Percentiles rank a stretch among this genome's conserved stretches.
Evolutionary conservation across 257 asterid species (phyloP).

Genomic region (Scutellaria galericulata): DNA sequence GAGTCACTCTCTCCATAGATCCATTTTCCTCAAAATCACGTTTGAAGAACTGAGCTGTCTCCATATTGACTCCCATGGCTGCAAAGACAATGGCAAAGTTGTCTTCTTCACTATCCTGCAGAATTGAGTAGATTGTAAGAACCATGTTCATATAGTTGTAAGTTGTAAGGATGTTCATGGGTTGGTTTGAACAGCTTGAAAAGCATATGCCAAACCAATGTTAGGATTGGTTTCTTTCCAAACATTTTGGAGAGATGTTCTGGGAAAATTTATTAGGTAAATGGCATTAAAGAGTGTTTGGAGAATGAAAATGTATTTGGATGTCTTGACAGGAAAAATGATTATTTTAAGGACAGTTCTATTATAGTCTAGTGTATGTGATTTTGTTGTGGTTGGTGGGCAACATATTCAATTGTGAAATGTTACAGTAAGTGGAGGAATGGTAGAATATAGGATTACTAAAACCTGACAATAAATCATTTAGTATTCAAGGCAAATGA

Average conservation of each 20-base stretch:
- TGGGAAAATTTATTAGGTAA: not conserved
- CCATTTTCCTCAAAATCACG: constrained; percentile 99
- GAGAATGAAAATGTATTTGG: not conserved
- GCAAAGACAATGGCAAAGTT: constrained; percentile 99
- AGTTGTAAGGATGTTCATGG: no score
- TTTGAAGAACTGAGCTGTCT: constrained; percentile 96
- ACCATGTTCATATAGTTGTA: constrained; percentile 8
- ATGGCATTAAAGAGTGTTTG: not conserved
- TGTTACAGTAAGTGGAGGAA: not conserved
- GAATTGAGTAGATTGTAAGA: constrained; percentile 38
- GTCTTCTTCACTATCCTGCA: constrained; percentile 83
- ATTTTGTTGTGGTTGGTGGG: constrained; percentile 3
- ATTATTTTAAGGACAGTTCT: no score
- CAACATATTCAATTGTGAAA: not conserved
- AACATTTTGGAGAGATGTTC: not conserved
- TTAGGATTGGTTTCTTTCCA: not conserved
- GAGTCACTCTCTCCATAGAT: constrained; percentile 98
- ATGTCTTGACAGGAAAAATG: not conserved
- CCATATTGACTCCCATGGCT: constrained; percentile 99
- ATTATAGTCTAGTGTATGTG: not conserved
- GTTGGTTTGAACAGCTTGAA: no score
- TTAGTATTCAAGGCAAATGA: not conserved
- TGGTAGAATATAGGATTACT: not conserved
- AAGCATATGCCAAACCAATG: not conserved
- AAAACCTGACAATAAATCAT: no score